Evolutionary conservation across 2,329 filamentous ascomycete genomes (phyloP).

Genomic region (Biscogniauxia sp.): DNA sequence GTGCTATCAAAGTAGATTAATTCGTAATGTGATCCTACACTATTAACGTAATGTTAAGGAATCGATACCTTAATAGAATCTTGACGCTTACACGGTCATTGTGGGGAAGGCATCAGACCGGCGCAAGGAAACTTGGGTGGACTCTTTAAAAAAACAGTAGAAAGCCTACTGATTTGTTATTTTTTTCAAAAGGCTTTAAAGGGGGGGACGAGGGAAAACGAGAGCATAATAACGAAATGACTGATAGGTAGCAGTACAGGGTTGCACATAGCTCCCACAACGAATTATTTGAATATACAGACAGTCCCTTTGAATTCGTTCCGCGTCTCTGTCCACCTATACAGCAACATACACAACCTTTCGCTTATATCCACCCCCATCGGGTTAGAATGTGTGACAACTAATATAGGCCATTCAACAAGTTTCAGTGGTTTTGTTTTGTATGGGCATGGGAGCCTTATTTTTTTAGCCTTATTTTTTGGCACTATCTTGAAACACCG

Average conservation of each 20-base stretch:
- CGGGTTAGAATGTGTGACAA: too few relatives aligned
- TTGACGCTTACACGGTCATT: background rate
- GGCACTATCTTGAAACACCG: too few relatives aligned
- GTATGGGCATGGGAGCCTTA: too few relatives aligned
- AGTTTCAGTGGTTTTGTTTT: background rate
- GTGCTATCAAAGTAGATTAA: conserved; percentile 53
- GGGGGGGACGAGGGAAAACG: background rate
- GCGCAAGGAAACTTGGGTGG: background rate
- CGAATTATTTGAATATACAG: background rate
- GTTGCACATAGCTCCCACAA: background rate
- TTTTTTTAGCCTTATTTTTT: too few relatives aligned
- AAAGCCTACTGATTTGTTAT: background rate
- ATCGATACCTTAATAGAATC: conserved; percentile 12
- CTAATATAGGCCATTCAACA: background rate
- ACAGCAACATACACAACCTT: background rate
- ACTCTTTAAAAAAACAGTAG: background rate
- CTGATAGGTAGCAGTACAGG: background rate
- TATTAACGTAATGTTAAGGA: conserved; percentile 17
- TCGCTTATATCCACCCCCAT: too few relatives aligned
- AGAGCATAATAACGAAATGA: background rate
- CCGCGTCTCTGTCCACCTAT: too few relatives aligned
- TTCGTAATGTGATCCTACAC: conserved; percentile 5
- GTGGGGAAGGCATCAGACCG: background rate
- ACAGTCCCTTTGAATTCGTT: background rate
- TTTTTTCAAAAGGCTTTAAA: background rate